phyloP scores from a whole-genome alignment of 306 rosid genomes.

The Parietaria judaica region DNA sequence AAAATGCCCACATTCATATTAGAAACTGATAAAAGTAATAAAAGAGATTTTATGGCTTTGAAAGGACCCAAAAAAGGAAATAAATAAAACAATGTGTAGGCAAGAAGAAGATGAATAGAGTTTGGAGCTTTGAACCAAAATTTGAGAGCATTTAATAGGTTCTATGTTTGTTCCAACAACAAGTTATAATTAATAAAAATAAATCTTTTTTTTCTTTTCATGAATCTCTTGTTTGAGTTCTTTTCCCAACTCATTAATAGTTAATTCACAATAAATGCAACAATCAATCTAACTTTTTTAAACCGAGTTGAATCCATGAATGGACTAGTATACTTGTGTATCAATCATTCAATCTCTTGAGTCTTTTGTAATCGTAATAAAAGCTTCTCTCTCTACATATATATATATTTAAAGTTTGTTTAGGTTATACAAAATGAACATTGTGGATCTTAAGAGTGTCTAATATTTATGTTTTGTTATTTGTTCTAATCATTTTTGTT shows the following conservation, averaged over 20 bases:
- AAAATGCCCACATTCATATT: not conserved
- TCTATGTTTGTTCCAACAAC: not conserved
- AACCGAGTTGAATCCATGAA: conserved; percentile 1
- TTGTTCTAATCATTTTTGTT: too few relatives aligned
- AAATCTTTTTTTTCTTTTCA: conserved; percentile 7
- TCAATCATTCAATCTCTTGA: not conserved
- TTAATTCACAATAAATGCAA: conserved; percentile 14
- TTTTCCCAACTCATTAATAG: conserved; percentile 10
- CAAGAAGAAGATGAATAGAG: conserved; percentile 4
- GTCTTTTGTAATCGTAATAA: too few relatives aligned
- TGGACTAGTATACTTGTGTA: not conserved
- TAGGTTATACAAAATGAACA: too few relatives aligned
- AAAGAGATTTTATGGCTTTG: conserved; percentile 3
- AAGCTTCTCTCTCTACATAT: too few relatives aligned
- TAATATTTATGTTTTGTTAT: too few relatives aligned
- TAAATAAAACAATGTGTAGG: not conserved
- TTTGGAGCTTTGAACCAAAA: not conserved
- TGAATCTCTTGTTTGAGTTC: conserved; percentile 10
- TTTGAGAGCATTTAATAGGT: conserved; percentile 16
- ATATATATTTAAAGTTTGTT: too few relatives aligned
- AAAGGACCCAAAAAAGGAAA: not conserved
- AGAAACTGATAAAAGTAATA: not conserved
- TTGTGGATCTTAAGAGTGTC: too few relatives aligned
- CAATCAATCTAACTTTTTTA: not conserved
- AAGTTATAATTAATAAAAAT: too few relatives aligned